A percentile compares a stretch with the other conserved stretches of the same genome.
Evolutionary conservation across 1,284 basidiomycete genomes (phyloP).

Genomic region (Leccinum fuscescens): DNA sequence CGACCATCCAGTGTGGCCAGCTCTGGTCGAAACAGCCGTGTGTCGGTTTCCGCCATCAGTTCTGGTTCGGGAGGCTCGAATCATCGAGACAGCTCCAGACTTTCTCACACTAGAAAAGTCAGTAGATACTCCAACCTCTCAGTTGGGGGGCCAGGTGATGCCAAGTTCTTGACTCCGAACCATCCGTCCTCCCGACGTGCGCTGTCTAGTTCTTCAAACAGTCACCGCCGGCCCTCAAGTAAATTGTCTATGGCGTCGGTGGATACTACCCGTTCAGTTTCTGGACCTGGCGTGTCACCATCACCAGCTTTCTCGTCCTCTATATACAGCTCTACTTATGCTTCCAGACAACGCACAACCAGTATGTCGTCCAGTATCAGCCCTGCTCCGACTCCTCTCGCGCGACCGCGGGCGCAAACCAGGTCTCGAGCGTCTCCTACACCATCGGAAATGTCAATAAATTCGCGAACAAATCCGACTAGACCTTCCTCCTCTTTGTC

Average conservation of each 20-base stretch:
- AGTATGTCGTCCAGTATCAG: constrained; percentile 52
- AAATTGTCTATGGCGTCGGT: constrained; percentile 30
- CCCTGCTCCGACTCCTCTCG: constrained; percentile 36
- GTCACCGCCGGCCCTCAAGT: constrained; percentile 37
- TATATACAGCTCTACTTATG: constrained; percentile 64
- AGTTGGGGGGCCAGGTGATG: constrained; percentile 36
- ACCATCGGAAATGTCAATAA: constrained; percentile 49
- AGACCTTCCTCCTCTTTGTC: constrained; percentile 48
- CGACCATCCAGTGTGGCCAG: constrained; percentile 60
- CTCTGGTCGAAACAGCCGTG: constrained; percentile 55
- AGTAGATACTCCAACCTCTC: constrained; percentile 54
- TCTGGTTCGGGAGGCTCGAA: constrained; percentile 22
- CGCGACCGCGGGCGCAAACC: constrained; percentile 44
- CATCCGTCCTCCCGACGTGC: constrained; percentile 44
- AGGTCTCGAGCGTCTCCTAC: constrained; percentile 55
- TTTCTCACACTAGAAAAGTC: constrained; percentile 38
- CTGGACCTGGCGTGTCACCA: constrained; percentile 33
- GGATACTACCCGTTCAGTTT: constrained; percentile 33
- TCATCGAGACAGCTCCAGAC: constrained; percentile 24
- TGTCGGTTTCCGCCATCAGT: constrained; percentile 38
- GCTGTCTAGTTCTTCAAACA: constrained; percentile 44
- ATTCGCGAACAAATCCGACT: constrained; percentile 42
- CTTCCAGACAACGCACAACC: constrained; percentile 75
- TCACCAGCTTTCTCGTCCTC: constrained; percentile 36
- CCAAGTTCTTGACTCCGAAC: constrained; percentile 50